These are phyloP conservation scores for Fraxinus angustifolia DNA, from an alignment of 305 asterid genomes.

Conservation along the genomic window DNA sequence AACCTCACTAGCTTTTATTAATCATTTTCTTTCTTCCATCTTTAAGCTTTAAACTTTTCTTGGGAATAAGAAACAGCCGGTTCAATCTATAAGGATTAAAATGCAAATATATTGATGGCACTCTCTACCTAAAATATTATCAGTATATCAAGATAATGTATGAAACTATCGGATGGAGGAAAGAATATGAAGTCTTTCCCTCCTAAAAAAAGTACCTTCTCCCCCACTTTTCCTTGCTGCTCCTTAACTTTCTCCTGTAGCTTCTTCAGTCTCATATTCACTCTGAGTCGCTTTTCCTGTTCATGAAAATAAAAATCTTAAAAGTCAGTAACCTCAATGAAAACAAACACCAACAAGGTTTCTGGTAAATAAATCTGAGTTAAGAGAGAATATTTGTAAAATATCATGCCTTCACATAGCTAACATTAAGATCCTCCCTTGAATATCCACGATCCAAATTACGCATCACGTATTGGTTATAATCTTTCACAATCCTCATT, in stretches of 20 bases:
- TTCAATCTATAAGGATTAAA: not conserved
- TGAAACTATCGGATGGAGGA: not conserved
- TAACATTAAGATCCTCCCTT: conserved; percentile 58
- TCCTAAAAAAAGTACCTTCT: not conserved
- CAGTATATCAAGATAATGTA: not conserved
- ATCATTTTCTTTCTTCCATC: not conserved
- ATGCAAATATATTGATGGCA: not conserved
- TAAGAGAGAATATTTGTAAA: not conserved
- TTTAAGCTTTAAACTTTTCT: not conserved
- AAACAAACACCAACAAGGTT: not conserved
- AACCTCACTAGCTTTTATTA: not conserved
- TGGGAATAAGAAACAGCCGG: not conserved
- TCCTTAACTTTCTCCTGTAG: conserved; percentile 18
- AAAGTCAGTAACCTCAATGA: not conserved
- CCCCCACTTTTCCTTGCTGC: conserved; percentile 18
- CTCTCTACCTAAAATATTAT: not conserved
- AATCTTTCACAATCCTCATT: conserved; percentile 63
- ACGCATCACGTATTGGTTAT: conserved; percentile 66
- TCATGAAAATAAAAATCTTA: not conserved
- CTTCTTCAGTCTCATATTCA: conserved; percentile 14
- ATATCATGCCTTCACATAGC: conserved; percentile 55
- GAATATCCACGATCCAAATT: conserved; percentile 67
- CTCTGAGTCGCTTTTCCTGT: conserved; percentile 20
- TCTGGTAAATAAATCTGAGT: not conserved
- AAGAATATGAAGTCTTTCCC: not conserved